Base-by-base conservation (phyloP, 768 basidiomycete species). In the Tylopilus rubrobrunneus region DNA sequence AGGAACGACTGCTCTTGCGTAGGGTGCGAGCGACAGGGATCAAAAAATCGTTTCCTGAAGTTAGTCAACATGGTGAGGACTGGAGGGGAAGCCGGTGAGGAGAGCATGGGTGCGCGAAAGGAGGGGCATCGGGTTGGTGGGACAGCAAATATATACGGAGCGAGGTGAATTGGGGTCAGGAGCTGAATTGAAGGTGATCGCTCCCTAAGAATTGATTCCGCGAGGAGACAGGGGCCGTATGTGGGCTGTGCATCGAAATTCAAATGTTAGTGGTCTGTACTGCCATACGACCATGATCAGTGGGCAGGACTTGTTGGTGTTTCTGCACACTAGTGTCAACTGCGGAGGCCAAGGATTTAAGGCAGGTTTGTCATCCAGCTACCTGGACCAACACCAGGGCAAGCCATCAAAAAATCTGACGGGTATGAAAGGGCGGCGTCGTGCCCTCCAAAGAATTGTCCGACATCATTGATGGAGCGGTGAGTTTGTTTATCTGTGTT, bases 401-500 rank as follows among this genome's bases (percentile, higher is more conserved):
- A 31, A 11, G 31, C 8, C 31, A 11, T 31, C 31, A 11, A 31
- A 19, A 19, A 19, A 19, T 19, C 19, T 19, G 19, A 19, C 19
- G 19, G 19, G 19, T 19, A 19, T 19, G 19, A 19, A 19, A 19
- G 19, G 19, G 19, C 19, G 19, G 19, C 19, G 19, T 19, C 19
- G 19, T 19, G 19, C 19, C 19, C 19, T 19, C 19, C 19, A 31
- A 25, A 25, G 5, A 25, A 25, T 25, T 25, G 25, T 4, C 25
- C 31, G 31, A 31, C 19, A 31, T 9, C 2, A 11, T 31, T 31
- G 19, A 19, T 19, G 31, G 11, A 31, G 11, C 31, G 31, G 31
- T 31, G 31, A 25, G 5, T 23, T 25, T 37, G 12, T 64, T 62
- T 67, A 46, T n/a, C 11, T 7, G 28, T 70, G 7, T 68, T 70